Evolutionary conservation across 1,284 basidiomycete genomes (phyloP).

Genomic region (Cutaneotrichosporon cutaneum): DNA sequence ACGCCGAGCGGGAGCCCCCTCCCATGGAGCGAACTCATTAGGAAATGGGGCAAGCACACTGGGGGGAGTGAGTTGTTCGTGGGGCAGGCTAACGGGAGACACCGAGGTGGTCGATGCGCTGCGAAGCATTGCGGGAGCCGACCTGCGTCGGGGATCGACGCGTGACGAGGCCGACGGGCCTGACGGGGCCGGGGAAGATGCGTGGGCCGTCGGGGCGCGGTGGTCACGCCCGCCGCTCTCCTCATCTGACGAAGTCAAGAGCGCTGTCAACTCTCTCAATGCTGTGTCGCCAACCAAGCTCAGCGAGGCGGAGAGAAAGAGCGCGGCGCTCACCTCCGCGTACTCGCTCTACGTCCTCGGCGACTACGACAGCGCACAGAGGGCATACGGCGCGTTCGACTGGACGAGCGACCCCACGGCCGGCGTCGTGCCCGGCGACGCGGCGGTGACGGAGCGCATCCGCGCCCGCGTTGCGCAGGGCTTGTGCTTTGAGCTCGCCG

Average conservation of each 20-base stretch:
- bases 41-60: conserved; percentile 87
- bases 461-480: conserved; percentile 53
- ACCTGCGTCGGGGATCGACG: conserved; percentile 21
- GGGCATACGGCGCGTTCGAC: conserved; percentile 60
- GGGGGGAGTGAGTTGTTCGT: conserved; percentile 47
- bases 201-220: not conserved
- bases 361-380: conserved; percentile 63
- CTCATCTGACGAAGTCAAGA: conserved; percentile 1
- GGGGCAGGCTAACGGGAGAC: not conserved
- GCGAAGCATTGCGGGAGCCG: conserved; percentile 9
- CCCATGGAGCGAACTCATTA: conserved; percentile 74
- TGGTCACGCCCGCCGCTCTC: not conserved
- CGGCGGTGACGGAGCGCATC: conserved; percentile 51
- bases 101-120: not conserved
- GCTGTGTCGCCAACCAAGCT: conserved; percentile 9
- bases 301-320: conserved; percentile 32
- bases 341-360: conserved; percentile 75
- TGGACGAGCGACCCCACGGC: conserved; percentile 50
- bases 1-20: conserved; percentile 61
- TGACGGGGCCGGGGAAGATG: not conserved
- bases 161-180: not conserved
- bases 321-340: conserved; percentile 61
- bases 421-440: conserved; percentile 49
- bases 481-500: conserved; percentile 36
- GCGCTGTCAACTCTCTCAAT: not conserved